Base-by-base conservation (phyloP, 202 grass and related monocot genomes). In the Carex sylvatica region DNA sequence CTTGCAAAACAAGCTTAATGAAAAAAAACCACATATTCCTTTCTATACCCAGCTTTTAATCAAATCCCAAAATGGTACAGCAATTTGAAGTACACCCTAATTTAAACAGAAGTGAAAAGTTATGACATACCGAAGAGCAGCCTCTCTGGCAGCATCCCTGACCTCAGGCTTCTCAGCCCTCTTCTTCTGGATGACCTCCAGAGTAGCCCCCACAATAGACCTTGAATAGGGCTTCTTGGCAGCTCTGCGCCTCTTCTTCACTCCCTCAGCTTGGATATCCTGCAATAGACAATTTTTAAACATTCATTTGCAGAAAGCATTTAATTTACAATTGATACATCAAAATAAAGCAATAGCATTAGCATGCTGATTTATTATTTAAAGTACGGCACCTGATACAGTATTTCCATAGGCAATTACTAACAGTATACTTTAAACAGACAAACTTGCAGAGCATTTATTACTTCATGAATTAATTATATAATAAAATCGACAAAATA, bases 91-190 rank as follows among this genome's bases (percentile, higher is more conserved):
- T n/a, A 19, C 12, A 58, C 16, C 54, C 54, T 19, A 40, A 40
- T 40, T 40, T 40, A 40, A 52, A 56, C 2, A 28, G 10, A 30
- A 61, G 55, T 74, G 4, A 31, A 14, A 78, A 59, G 19, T 35
- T 71, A 68, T 71, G 51, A 61, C 60, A 70, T 89, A 92, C 90
- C 87, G 85, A 54, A 92, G 90, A 86, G 87, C 90, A 16, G 90
- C 90, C 75, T 89, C 87, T 75, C 90, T 89, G 14, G 90, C 90
- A 6, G 87, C 90, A 85, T 89, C 90, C 56, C 87, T 85, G 49
- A 92, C 87, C 79, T 92, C 90, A 31, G 87, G 87, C 71, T 92
- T 92, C 74, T 92, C 90, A 18, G 90, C 70, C 87, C 90, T 89
- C 87, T 84, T 92, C 78, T 92, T 92, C 73, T 92, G 87, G 62